Evolutionary conservation across 352 stramenopile species (phyloP), one percentile per base, ranked within the genome.

Genomic region (Elongisporangium anandrum): DNA sequence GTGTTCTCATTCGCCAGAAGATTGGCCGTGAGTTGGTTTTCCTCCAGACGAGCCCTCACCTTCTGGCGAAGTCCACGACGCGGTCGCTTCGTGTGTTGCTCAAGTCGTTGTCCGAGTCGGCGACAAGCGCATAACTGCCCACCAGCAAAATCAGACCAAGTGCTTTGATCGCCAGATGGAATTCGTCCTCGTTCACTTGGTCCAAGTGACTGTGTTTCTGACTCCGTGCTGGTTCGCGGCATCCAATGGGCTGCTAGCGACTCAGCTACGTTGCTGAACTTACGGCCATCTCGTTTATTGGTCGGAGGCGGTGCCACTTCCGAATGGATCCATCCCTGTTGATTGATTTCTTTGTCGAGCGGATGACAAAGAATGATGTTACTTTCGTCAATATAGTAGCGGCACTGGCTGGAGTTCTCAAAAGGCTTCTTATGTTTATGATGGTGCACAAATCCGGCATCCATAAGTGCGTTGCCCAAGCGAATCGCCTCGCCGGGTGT

Each of bases 401-500:
- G 48, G 13, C 54, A 54, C 17, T 56, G 34, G 1, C 52, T 23
- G 38, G 60, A 61, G 50, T 63, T 41, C 45, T 65, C 62, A 38
- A 65, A 67, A 16, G 26, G 45, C 29, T 26, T 29, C 8, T 54
- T 38, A 13, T 83, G 72, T 49, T 77, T 74, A 15, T 51, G 16
- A 57, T 87, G 74, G 51, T 85, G 77, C 56, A 87, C 15, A 4
- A 79, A 65, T 0, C 77, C 74, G 0, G 74, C 61, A 51, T 85
- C 74, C 77, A 85, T 81, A 23, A 82, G 65, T 9, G 65, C 63
- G 24, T 83, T 81, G 23, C 77, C 77, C 1, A 87, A 49, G 0
- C 75, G 67, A 12, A 79, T 58, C 2, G 61, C 75, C 50, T 87
- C 77, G 10, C 54, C 49, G 6, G 38, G 20, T 2, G 29, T 62